Base-by-base conservation (phyloP, 768 basidiomycete genomes). In the Mycena epipterygia region DNA sequence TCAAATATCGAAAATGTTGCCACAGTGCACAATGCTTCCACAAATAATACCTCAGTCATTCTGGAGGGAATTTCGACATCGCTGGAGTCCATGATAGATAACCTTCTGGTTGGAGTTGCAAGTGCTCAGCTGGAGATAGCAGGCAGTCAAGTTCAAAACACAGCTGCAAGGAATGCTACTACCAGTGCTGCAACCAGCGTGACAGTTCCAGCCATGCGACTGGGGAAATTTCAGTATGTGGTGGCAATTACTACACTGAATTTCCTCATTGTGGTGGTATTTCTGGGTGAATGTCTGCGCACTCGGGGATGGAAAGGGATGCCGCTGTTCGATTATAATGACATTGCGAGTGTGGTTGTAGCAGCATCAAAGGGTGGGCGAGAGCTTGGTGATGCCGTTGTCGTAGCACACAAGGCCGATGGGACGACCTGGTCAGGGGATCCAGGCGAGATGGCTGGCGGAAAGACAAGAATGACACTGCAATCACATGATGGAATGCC, bases 51-150 rank as follows among this genome's bases (percentile, higher is more conserved):
- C 21, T n/a, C 35, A 5, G 29, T 27, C n/a, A 39, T 58, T n/a
- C 25, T 58, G 39, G 56, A 39, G 7, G 56, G 25, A 1, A 25
- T 58, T 13, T 35, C 56, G n/a, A 39, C 56, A 23, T 39, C 56
- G 37, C 56, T 58, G 37, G 56, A 58, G 39, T 58, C 56, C 33
- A 58, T 58, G 56, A 41, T 58, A 35, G 56, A 58, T 30, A 37
- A 58, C 25, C 14, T 58, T 14, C 39, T 58, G 35, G 37, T 58
- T 41, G 56, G n/a, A 16, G 12, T 13, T 13, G 56, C 25, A 13
- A 58, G 56, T 41, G 56, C 56, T 21, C 56, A 58, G 39, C 35
- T 58, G n/a, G 56, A 58, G 25, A 58, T 58, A n/a, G 56, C 25
- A 6, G 35, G 21, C 25, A 16, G 6, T 23, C 37, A 27, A 29